Conservation (phyloP, 2,329 filamentous ascomycete species). For the Aspergillus ustus region DNA sequence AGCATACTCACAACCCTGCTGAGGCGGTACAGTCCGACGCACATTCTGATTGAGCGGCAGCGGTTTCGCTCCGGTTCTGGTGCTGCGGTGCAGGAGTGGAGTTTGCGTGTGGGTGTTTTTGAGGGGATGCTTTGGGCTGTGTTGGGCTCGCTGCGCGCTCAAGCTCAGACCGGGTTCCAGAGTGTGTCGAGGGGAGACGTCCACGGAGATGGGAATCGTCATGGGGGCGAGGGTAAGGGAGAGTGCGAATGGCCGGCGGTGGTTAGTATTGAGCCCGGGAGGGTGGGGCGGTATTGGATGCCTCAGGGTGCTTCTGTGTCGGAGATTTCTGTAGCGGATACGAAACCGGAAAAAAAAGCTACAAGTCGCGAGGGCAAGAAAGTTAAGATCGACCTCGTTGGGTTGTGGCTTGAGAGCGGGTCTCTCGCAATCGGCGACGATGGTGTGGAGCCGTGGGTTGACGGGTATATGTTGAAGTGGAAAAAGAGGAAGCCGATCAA, state of each 20-base stretch:
- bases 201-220: background rate
- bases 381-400: conserved; percentile 67
- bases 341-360: background rate
- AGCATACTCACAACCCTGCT: conserved; percentile 58
- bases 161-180: background rate
- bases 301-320: background rate
- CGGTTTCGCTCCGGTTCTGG: conserved; percentile 67
- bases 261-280: conserved; percentile 21
- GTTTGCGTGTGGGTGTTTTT: conserved; percentile 77
- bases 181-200: background rate
- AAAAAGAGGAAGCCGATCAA: conserved; percentile 7
- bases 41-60: conserved; percentile 72
- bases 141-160: conserved; percentile 58
- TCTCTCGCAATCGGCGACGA: background rate
- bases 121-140: conserved; percentile 81
- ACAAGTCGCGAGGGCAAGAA: conserved; percentile 45
- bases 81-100: conserved; percentile 77
- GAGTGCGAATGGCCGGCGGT: conserved; percentile 25
- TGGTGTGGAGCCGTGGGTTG: conserved; percentile 28
- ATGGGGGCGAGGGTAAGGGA: no score
- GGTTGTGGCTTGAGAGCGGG: conserved; percentile 53
- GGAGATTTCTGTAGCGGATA: background rate
- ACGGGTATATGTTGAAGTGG: conserved; percentile 39
- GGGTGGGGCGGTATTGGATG: conserved; percentile 40
- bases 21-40: conserved; percentile 60